Evolutionary conservation across 192 early-diverging fungal species (phyloP).

Genomic region (Coemansia reversa): DNA sequence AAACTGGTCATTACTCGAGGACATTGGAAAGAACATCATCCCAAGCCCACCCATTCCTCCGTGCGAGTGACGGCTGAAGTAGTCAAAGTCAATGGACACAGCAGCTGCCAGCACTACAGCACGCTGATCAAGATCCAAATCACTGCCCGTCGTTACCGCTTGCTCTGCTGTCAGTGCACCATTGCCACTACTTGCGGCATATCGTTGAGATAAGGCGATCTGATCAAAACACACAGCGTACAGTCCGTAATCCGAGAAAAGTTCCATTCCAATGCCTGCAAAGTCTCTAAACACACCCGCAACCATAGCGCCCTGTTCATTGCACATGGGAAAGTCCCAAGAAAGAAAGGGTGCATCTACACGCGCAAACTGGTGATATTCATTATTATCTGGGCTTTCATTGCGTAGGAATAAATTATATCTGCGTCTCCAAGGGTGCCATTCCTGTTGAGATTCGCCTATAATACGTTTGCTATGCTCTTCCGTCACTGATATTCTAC

Average conservation of each 20-base stretch:
- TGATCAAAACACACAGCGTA: conserved; percentile 76
- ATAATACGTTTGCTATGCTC: conserved; percentile 59
- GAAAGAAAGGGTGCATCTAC: conserved; percentile 72
- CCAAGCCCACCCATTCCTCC: conserved; percentile 33
- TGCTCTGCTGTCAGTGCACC: conserved; percentile 2
- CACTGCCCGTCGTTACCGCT: conserved; percentile 41
- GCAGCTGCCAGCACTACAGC: conserved; percentile 80
- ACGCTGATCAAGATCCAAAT: conserved; percentile 72
- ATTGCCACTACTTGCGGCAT: conserved; percentile 10
- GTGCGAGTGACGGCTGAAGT: conserved; percentile 73
- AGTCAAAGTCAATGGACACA: conserved; percentile 86
- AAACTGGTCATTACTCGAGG: conserved; percentile 4
- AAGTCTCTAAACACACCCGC: conserved; percentile 76
- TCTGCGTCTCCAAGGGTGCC: conserved; percentile 76
- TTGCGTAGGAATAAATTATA: conserved; percentile 76
- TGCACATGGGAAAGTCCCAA: conserved; percentile 76
- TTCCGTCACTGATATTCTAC: conserved; percentile 65
- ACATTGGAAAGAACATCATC: conserved; percentile 5
- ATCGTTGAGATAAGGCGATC: conserved; percentile 20
- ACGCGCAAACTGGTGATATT: conserved; percentile 61
- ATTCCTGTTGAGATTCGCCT: conserved; percentile 83
- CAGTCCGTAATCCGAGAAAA: conserved; percentile 85
- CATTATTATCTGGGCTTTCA: background rate
- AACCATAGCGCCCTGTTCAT: conserved; percentile 45
- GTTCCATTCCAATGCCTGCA: conserved; percentile 71